phyloP scores from a whole-genome alignment of 257 asterid genomes.

The Nicotiana tabacum region DNA sequence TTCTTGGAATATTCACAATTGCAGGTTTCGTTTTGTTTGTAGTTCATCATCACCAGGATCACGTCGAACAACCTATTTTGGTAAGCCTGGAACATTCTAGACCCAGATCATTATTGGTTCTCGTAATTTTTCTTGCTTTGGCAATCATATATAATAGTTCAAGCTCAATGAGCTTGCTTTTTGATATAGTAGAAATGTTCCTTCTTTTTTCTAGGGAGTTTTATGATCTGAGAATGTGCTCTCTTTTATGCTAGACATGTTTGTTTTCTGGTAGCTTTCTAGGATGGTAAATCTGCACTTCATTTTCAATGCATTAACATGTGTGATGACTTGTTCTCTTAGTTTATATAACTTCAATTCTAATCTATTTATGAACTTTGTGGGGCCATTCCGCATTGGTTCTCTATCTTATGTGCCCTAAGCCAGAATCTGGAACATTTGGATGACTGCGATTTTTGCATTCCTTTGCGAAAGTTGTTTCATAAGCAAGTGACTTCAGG shows the following conservation, averaged over 20 bases:
- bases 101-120: neutral
- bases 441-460: neutral
- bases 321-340: neutral
- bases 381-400: neutral
- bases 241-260: neutral
- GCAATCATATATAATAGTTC: neutral
- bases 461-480: neutral
- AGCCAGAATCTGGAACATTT: neutral
- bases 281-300: neutral
- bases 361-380: neutral
- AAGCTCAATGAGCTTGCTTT: neutral
- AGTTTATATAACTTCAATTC: neutral
- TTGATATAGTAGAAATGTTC: neutral
- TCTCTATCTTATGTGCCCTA: neutral
- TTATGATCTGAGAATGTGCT: neutral
- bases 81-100: slow-evolving; percentile 27
- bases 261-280: neutral
- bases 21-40: slow-evolving; percentile 60
- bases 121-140: neutral
- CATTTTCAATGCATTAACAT: neutral
- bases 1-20: slow-evolving; percentile 42
- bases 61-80: slow-evolving; percentile 50
- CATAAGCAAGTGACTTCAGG: neutral
- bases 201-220: neutral
- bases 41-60: slow-evolving; percentile 64